A percentile compares a stretch with the other conserved stretches of the same genome.
These are phyloP conservation scores for Phylloporus sp. DNA, from an alignment of 1,284 basidiomycete species.

Conservation along the genomic window DNA sequence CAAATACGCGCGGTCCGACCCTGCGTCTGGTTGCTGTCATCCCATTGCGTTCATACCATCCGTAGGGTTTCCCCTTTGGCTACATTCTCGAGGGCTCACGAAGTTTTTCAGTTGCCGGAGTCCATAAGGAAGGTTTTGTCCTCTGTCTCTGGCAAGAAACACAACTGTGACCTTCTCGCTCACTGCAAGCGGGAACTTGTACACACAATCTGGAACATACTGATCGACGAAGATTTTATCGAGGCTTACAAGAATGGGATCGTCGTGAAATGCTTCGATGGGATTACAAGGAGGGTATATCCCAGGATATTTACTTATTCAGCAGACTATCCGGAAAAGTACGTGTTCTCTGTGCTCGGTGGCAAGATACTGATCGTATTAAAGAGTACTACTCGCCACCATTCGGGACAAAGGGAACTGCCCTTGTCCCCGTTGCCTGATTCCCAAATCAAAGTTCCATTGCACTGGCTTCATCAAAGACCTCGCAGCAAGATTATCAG, in stretches of 20 bases:
- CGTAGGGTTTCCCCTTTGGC: neutral
- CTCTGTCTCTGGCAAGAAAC: neutral
- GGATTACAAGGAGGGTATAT: too few relatives aligned
- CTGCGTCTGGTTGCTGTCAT: conserved; percentile 6
- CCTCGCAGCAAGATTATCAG: neutral
- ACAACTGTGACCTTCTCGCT: neutral
- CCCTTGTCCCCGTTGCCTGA: conserved; percentile 3
- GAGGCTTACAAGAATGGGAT: too few relatives aligned
- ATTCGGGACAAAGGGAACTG: neutral
- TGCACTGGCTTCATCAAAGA: neutral
- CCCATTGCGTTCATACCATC: conserved; percentile 9
- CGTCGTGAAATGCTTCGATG: too few relatives aligned
- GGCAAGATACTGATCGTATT: neutral
- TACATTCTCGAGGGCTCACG: too few relatives aligned
- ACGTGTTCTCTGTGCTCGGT: neutral
- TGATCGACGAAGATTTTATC: too few relatives aligned
- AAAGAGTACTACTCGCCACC: neutral
- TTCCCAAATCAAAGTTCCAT: conserved; percentile 7
- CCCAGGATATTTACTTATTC: too few relatives aligned
- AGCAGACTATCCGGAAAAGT: conserved; percentile 2
- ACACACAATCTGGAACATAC: too few relatives aligned
- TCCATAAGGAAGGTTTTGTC: neutral
- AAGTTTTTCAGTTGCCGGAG: neutral
- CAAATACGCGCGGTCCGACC: neutral
- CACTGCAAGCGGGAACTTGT: too few relatives aligned